Evolutionary conservation across 257 asterid genomes (phyloP), one percentile per base, ranked within the genome.

Genomic region (Solanum chaucha): DNA sequence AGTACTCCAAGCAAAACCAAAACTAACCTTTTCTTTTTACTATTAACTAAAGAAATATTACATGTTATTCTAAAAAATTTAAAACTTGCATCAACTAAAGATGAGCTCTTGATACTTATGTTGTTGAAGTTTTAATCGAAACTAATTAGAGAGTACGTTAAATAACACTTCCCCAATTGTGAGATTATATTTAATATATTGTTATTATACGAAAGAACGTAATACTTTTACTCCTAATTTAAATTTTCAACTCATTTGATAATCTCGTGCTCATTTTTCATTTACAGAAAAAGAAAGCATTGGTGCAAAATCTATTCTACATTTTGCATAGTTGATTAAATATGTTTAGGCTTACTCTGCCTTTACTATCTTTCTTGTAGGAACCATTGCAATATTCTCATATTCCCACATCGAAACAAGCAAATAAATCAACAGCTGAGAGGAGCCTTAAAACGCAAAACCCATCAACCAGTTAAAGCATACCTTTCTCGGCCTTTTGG

Each of bases 401-500:
- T 13, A 11, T 5, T 75, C 83, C 83, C 83, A 38, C 35, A 75
- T 44, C 59, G 59, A 40, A 75, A 40, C n/a, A 75, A 40, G 35
- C 12, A 11, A n/a, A n/a, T n/a, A 40, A 6, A 7, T 75, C 20
- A 10, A 6, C 35, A 75, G 7, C 22, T 75, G 83, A 75, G 59
- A 40, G 35, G 35, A 75, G 59, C 19, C 1, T 38, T 38, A 75
- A 75, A 75, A 38, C 0, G 22, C 35, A 41, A 38, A n/a, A 19
- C 4, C 41, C 61, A 15, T 51, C 22, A 1, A 0, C 0, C 0
- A 5, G 3, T 0, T 3, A 0, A 26, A 8, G 38, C 89, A 89
- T 87, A 90, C 92, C 88, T 89, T 90, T 89, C 92, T 90, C 89
- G 91, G 88, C 91, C 91, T 87, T 90, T 89, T 89, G 91, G 91